Evolutionary conservation across 805 yeast species (phyloP), one percentile per base, ranked within the genome.

Genomic region (Metschnikowia shivogae): DNA sequence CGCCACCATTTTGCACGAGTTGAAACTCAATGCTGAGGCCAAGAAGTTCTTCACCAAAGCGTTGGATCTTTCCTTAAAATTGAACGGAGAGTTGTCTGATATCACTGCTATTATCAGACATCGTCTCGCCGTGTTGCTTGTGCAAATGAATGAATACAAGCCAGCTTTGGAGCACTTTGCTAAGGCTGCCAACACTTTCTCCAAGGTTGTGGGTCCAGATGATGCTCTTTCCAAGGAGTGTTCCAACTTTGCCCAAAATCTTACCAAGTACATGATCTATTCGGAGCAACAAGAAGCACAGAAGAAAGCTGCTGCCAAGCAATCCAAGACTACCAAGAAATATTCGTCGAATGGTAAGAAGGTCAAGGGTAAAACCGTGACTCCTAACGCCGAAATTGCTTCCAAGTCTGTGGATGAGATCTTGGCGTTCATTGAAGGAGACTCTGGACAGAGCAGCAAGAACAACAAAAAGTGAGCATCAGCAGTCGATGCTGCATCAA

Each of bases 391-490:
- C 13, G 78, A 76, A 30, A 70, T 86, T 49, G 82, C 86, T 6
- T 66, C 71, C 43, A 76, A 82, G 63, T 80, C 88, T 14, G 76
- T 86, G 43, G 92, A 84, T 43, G 95, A 85, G 48, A 73, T 87
- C 47, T 68, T 87, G 65, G 72, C 74, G 48, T 87, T 80, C 58
- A 84, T 87, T 57, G 84, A 82, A 61, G 92, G 61, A 13, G 43
- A 42, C 32, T 44, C 36, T 14, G 62, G 62, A 40, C 63, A 65
- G 52, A 51, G 49, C 43, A 32, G 52, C 17, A 54, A 52, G 45
- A 46, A 49, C 20, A 47, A 47, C 42, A 44, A 48, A 24, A 39
- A 35, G 14, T 27, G 33, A 34, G 22, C n/a, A n/a, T 36, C 8
- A 14, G 40, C 34, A n/a, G 22, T 9, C 10, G 4, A 9, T 35